Base-by-base conservation (phyloP, 768 basidiomycete species). In the Tylopilus balloui region DNA sequence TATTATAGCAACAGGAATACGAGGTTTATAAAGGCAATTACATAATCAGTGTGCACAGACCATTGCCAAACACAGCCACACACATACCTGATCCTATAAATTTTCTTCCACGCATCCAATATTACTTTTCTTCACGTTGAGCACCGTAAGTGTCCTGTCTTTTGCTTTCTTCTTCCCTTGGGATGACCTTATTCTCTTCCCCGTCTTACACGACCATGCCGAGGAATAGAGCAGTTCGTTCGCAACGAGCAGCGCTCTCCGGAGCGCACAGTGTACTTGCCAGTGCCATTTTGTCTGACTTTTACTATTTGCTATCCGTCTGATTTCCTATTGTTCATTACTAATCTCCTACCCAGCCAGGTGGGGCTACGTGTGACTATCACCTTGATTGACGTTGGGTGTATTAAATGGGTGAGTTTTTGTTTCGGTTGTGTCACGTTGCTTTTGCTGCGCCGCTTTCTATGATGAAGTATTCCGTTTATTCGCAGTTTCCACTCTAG, bases 401-500 rank as follows among this genome's bases (percentile, higher is more conserved):
- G 2, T 9, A 28, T 29, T 6, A 6, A 17, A 28, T 11, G 39
- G 42, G 71, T 72, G 59, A 60, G 69, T 57, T 47, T 50, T 42
- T 29, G 5, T 47, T 46, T 40, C 19, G 4, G 19, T 42, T 32
- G 29, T 49, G 52, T 54, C 27, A 51, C 37, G 13, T 31, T 50
- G 23, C 27, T 40, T n/a, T 38, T 39, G 56, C 49, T 63, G 56
- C 57, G 60, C 58, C 57, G 21, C 41, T 47, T 63, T 29, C n/a
- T 53, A 66, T 57, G 80, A 82, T 82, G 80, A 82, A 80, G 73
- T 35, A 66, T 71, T 71, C 77, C 78, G 68, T 77, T 75, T 79
- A 88, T 88, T 88, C 86, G 86, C 85, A 88, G 86, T 87, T 86
- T 88, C 82, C 83, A 78, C 86, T 78, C 75, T 75, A 87, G 81